Evolutionary conservation across 805 yeast genomes (phyloP).

Genomic region (Yueomyces sp.): DNA sequence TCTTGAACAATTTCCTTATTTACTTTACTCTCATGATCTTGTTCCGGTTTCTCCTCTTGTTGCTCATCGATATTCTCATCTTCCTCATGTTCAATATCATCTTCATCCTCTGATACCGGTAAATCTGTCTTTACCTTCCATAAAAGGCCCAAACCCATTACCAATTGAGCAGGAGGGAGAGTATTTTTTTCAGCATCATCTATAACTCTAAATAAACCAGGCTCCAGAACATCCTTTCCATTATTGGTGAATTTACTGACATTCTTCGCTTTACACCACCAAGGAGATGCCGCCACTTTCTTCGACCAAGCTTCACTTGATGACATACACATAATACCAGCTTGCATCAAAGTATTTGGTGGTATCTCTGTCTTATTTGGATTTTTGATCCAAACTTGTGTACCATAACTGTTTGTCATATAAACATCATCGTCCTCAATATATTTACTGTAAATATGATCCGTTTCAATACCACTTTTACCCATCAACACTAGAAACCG

Average conservation of each 20-base stretch:
- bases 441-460: conserved; percentile 66
- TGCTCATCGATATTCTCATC: conserved; percentile 2
- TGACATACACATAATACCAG: conserved; percentile 73
- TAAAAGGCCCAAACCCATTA: conserved; percentile 78
- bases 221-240: conserved; percentile 36
- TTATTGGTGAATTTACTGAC: conserved; percentile 57
- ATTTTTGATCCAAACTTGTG: conserved; percentile 70
- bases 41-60: background rate
- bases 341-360: conserved; percentile 79
- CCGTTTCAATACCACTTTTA: conserved; percentile 66
- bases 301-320: conserved; percentile 85
- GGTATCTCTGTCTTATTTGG: conserved; percentile 67
- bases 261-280: conserved; percentile 64
- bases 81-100: conserved; percentile 2
- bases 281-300: conserved; percentile 68
- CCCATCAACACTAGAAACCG: conserved; percentile 82
- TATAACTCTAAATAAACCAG: conserved; percentile 47
- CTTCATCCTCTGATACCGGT: conserved; percentile 2
- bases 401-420: conserved; percentile 63
- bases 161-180: conserved; percentile 70
- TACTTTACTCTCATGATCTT: conserved; percentile 1
- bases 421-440: conserved; percentile 60
- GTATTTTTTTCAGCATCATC: conserved; percentile 39
- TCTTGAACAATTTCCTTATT: background rate
- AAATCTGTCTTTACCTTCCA: conserved; percentile 49